Evolutionary conservation across 208 protist genomes (phyloP).

Genomic region (Acanthamoeba triangularis): DNA sequence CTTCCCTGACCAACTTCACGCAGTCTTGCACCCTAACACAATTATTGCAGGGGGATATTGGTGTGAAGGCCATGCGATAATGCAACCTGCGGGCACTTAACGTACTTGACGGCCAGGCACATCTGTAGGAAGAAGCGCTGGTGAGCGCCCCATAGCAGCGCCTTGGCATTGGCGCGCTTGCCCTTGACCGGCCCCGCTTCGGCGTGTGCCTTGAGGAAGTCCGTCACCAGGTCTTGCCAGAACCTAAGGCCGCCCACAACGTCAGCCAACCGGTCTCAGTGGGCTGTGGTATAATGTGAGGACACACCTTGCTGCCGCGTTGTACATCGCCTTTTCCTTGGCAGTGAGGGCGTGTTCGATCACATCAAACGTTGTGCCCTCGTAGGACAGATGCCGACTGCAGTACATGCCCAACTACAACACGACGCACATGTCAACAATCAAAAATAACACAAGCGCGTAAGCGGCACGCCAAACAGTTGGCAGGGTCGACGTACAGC

Average conservation of each 20-base stretch:
- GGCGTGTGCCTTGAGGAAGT: background rate
- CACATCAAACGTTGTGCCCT: slow-evolving; percentile 65
- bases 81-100: background rate
- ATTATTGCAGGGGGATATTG: too few relatives aligned
- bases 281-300: background rate
- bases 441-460: background rate
- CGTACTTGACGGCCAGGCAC: slow-evolving; percentile 56
- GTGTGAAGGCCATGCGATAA: background rate
- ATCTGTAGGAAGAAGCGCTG: slow-evolving; percentile 44
- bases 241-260: background rate
- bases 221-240: background rate
- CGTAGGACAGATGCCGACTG: slow-evolving; percentile 52
- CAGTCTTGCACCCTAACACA: background rate
- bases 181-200: background rate
- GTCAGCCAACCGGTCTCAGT: background rate
- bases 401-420: slow-evolving; percentile 60
- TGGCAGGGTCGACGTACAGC: background rate
- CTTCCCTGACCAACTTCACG: slow-evolving; percentile 26
- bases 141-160: slow-evolving; percentile 2
- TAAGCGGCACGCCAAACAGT: background rate
- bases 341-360: background rate
- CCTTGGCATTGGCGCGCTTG: background rate
- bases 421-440: background rate
- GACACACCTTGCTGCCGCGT: background rate
- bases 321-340: slow-evolving; percentile 54